Conservation (phyloP, 2,329 filamentous ascomycete genomes). For the Fusarium concolor region DNA sequence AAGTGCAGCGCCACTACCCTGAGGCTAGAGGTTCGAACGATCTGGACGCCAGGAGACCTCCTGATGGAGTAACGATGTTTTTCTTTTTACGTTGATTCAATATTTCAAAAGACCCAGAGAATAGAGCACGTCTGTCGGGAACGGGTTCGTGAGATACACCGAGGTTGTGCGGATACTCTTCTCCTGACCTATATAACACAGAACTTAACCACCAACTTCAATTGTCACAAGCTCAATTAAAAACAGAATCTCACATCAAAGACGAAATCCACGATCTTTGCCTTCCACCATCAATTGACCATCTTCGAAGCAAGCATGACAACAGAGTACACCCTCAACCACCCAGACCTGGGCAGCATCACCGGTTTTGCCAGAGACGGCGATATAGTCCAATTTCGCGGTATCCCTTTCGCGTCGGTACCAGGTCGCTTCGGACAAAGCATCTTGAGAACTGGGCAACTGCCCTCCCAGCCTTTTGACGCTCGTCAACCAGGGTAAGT, state of each 20-base stretch:
- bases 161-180: too few species aligned
- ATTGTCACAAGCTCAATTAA: too few species aligned
- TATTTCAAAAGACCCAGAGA: too few species aligned
- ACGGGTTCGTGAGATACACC: too few species aligned
- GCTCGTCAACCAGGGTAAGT: not conserved
- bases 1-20: not conserved
- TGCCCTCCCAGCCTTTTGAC: not conserved
- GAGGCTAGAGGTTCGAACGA: too few species aligned
- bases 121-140: too few species aligned
- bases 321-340: not conserved
- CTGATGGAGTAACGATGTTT: too few species aligned
- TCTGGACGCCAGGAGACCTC: too few species aligned
- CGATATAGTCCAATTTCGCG: not conserved
- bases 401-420: not conserved
- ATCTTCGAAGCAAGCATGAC: not conserved
- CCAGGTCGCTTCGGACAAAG: not conserved
- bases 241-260: too few species aligned
- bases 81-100: too few species aligned
- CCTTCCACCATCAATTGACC: not conserved
- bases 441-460: accelerated
- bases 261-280: not conserved
- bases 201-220: not conserved
- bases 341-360: not conserved
- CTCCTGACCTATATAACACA: not conserved
- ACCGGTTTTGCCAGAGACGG: not conserved